phyloP scores from a whole-genome alignment of 2,329 filamentous ascomycete genomes.

The Arthrobotrys musiformis region DNA sequence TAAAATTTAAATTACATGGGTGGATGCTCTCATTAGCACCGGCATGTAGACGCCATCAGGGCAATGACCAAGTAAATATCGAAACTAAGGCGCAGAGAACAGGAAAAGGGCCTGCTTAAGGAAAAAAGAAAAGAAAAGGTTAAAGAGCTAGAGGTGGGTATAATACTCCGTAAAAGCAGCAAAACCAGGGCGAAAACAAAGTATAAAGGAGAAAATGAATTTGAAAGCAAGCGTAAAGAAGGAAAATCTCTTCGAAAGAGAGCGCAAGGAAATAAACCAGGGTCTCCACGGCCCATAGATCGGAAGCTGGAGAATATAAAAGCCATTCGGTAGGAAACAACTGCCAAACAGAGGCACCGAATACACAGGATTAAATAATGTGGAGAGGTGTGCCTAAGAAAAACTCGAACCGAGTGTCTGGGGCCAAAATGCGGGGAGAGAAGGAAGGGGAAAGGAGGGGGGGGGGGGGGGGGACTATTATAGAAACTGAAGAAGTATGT shows the following conservation, averaged over 20 bases:
- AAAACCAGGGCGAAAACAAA: neutral
- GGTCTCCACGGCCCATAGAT: neutral
- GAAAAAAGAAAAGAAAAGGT: neutral
- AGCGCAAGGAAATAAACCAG: neutral
- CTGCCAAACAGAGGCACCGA: neutral
- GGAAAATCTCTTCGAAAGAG: neutral
- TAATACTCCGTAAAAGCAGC: neutral
- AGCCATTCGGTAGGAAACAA: neutral
- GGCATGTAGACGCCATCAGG: neutral
- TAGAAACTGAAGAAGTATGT: too few relatives aligned
- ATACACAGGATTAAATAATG: neutral
- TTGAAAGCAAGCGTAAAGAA: too few relatives aligned
- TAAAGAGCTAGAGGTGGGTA: neutral
- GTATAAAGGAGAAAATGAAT: neutral
- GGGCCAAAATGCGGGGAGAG: too few relatives aligned
- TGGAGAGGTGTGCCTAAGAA: neutral
- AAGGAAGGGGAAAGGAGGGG: neutral
- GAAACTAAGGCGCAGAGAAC: neutral
- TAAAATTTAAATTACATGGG: neutral
- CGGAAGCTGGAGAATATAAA: neutral
- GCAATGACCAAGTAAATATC: neutral
- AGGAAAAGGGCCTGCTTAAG: neutral
- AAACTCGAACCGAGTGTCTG: neutral
- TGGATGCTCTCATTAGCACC: neutral
- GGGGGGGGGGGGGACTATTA: too few relatives aligned